These are phyloP conservation scores for Pseudocercospora fijiensis DNA, from an alignment of 2,329 filamentous ascomycete species.

Conservation along the genomic window DNA sequence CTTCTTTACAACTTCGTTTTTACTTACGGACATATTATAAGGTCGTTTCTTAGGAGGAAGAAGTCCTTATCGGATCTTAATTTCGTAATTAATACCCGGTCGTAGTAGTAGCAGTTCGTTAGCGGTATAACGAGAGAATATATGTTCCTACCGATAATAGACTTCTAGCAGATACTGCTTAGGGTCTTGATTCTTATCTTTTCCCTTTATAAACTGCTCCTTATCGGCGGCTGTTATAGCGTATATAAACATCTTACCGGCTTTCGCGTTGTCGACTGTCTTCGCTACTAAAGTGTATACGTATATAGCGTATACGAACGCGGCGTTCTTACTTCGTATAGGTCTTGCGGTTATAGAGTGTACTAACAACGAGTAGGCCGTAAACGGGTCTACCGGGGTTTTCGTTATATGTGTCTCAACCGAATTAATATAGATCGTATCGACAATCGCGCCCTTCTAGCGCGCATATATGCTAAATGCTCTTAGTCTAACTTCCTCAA, in stretches of 20 bases:
- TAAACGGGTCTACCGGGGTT: too few species aligned
- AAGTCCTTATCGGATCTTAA: background rate
- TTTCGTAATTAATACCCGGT: background rate
- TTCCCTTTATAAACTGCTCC: constrained; percentile 3
- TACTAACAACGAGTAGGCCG: too few species aligned
- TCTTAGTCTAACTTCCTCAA: too few species aligned
- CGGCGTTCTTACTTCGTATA: background rate
- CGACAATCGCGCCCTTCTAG: too few species aligned
- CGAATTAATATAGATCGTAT: too few species aligned
- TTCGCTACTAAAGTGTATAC: background rate
- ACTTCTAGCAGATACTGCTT: background rate
- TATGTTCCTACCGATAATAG: background rate
- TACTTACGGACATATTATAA: background rate
- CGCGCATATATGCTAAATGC: too few species aligned
- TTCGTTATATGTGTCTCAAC: too few species aligned
- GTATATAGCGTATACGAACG: too few species aligned
- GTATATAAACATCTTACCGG: background rate
- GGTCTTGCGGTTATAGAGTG: background rate
- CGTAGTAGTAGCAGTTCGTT: background rate
- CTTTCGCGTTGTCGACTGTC: background rate
- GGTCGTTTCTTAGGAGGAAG: background rate
- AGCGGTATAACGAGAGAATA: background rate
- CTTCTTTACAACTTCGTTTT: background rate
- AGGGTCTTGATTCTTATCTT: background rate
- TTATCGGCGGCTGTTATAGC: background rate